Base-by-base conservation (phyloP, 1,284 basidiomycete species). In the Austropuccinia psidii region DNA sequence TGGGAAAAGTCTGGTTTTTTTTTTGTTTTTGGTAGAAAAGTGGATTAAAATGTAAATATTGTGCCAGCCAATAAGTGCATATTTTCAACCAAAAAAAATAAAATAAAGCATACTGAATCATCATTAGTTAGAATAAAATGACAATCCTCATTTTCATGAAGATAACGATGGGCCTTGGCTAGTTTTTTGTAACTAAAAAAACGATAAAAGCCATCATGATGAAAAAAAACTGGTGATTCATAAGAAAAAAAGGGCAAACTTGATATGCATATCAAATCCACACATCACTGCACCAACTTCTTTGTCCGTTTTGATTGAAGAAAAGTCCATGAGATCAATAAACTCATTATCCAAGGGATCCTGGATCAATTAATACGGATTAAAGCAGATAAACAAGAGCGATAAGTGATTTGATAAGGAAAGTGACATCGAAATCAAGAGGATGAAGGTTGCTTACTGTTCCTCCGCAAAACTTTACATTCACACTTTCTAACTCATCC, bases 121-220 rank as follows among this genome's bases (percentile, higher is more conserved):
- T 90, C 88, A 81, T 98, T 98, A 1, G 95, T 98, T 50, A 88
- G 88, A 75, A 99, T 86, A 81, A 98, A 98, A 68, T 86, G 85
- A 79, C 90, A 93, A 21, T 84, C 87, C 19, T 87, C 85, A 81
- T 93, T 90, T 19, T 86, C 85, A 50, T 86, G 86, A 61, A 98
- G 85, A 81, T 97, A 95, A 79, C 91, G 89, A 83, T 90, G 94
- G 4, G 93, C 94, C 81, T 95, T 96, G 31, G 89, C 90, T 58
- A 94, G 84, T 82, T 97, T 98, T 75, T 89, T 90, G 83, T 98
- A 98, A 82, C 91, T 95, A 81, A 91, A 84, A 76, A 74, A 70
- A 67, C 75, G n/a, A n/a, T n/a, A n/a, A n/a, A n/a, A n/a, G n/a
- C n/a, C n/a, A 75, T 43, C n/a, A 45, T 31, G 19, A 45, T n/a